Base-by-base conservation (phyloP, 2,329 filamentous ascomycete genomes). In the Pseudocercospora macadamiae region DNA sequence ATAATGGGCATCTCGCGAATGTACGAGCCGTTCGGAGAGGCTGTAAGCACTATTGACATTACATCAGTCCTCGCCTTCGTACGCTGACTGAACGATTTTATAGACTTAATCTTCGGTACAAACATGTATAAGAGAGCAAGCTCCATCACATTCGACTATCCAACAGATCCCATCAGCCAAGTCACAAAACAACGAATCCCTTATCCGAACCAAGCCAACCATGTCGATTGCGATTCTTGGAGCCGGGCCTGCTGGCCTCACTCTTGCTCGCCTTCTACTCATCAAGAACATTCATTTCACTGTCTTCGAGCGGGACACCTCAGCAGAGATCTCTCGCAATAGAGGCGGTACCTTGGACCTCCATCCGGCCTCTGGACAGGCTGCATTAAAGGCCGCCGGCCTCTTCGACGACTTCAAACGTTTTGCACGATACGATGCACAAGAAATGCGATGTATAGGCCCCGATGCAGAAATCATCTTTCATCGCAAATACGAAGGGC, bases 311-410 rank as follows among this genome's bases (percentile, higher is more conserved):
- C 62, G 68, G 23, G 70, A 72, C 53, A 30, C 30, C 14, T 61
- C 63, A 14, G 21, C 60, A 19, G 39, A 52, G 4, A 25, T 47
- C 1, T 44, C 59, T 8, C 48, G 21, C 16, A 10, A 51, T 21
- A 60, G 66, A 56, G 66, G 69, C 32, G 72, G 72, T 7, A 64
- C 67, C 3, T 63, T 74, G 4, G 72, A 74, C 53, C 49, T 74
- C 8, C 72, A 74, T 57, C 47, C 62, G 7, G 57, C 55, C 2
- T 61, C 60, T 9, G 72, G 72, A 2, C 70, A 72, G 26, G 54
- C 66, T 6, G 71, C 70, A 7, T 60, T 74, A 19, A 45, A 60
- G 18, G 63, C 68, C 61, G 69, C 70, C 18, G 72, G 71, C 3
- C 60, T 74, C 3, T 48, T 66, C 26, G 65, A 70, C 3, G 49